Conservation (phyloP, 805 yeast genomes). For the Ogataea nitratoaversa region DNA sequence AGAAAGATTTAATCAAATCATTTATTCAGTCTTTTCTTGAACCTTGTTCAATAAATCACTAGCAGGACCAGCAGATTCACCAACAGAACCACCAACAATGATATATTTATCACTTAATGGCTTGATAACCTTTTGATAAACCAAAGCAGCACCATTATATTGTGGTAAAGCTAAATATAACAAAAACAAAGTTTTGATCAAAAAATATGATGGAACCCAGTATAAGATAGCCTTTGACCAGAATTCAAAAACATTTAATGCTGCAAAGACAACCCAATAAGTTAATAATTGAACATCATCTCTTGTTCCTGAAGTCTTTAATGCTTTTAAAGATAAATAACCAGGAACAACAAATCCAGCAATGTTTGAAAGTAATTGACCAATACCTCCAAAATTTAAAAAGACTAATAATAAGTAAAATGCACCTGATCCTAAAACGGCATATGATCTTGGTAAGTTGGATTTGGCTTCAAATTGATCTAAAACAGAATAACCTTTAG, state of each 20-base stretch:
- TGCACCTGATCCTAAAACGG: conserved; percentile 59
- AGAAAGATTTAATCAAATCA: too few relatives aligned
- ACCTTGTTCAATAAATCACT: conserved; percentile 39
- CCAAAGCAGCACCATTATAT: conserved; percentile 77
- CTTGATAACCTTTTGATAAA: conserved; percentile 61
- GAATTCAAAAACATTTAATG: conserved; percentile 86
- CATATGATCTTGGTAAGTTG: conserved; percentile 78
- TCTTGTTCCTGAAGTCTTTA: conserved; percentile 59
- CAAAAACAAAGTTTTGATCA: conserved; percentile 84
- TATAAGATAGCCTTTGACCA: conserved; percentile 91
- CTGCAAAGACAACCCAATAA: conserved; percentile 98
- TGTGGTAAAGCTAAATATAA: conserved; percentile 85
- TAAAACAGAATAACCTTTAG: conserved; percentile 25
- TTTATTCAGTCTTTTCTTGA: conserved; percentile 41
- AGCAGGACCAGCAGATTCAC: conserved; percentile 24
- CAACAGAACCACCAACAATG: conserved; percentile 6
- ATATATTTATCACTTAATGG: conserved; percentile 55
- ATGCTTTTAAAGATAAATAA: conserved; percentile 79
- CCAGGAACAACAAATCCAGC: conserved; percentile 92
- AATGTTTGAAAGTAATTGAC: conserved; percentile 87
- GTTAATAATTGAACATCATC: conserved; percentile 90
- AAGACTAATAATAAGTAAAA: conserved; percentile 75
- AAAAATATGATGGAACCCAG: conserved; percentile 96
- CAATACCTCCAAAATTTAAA: conserved; percentile 90
- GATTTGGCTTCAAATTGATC: conserved; percentile 41